Base-by-base conservation (phyloP, 495 filamentous ascomycete species). In the Sabuloglossum arenarium region DNA sequence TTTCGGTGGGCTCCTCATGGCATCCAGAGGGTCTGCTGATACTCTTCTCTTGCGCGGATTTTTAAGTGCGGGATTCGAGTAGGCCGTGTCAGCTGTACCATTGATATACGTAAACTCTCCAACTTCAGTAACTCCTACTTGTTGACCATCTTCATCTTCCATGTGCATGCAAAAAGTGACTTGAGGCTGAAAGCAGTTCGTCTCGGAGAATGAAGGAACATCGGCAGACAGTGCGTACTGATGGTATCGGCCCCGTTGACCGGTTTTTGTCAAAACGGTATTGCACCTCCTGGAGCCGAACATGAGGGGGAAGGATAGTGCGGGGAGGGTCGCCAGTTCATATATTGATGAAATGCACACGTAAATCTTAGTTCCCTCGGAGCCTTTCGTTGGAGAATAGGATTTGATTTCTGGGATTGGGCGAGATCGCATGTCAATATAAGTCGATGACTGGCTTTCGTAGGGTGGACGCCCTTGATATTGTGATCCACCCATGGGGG, bases 201-300 rank as follows among this genome's bases (percentile, higher is more conserved):
- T 94, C 43, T 71, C 67, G 49, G 78, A 66, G 55, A 86, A 82
- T 24, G 77, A 69, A 34, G 91, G 91, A 19, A 80, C 85, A 39
- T 86, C 78, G 4, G 78, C 79, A 21, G 79, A 75, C 29, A 94
- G 66, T n/a, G 72, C 72, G 65, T 93, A 96, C 56, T 79, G 84
- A 42, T 65, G 61, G 21, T 71, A 72, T 56, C 69, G 72, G 39
- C 71, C 75, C 54, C 79, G 75, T 58, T 74, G 74, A 5, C 76
- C 73, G 11, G 82, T 66, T 62, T 81, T 82, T 25, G 73, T 70
- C 9, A 86, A 69, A 19, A 78, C 70, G 30, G 81, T 80, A 39
- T 73, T 70, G 66, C 79, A 82, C 66, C 78, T 75, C 61, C 80
- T 76, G 6, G 77, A 73, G 9, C 86, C 90, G 64, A 96, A 94